Conservation (phyloP, 495 filamentous ascomycete species). For the Xylaria acuta region DNA sequence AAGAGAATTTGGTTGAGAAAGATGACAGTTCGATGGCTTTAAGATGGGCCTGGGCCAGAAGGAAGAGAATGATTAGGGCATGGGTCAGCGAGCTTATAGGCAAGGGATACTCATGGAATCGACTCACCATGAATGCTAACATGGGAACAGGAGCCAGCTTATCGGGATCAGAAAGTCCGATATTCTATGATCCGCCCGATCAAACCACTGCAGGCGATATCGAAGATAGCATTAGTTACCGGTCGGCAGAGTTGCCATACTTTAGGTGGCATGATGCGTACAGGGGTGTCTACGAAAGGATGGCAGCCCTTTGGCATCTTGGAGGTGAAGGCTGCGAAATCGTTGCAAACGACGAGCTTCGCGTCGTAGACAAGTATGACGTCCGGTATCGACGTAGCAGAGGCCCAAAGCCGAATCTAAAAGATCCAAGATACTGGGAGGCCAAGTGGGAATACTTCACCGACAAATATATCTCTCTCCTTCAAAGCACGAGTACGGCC, state of each 20-base stretch:
- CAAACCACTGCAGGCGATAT: neutral
- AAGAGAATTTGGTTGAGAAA: neutral
- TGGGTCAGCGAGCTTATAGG: neutral
- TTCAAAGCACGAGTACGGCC: neutral
- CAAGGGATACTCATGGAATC: neutral
- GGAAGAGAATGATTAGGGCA: neutral
- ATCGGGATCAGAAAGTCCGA: neutral
- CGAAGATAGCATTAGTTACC: neutral
- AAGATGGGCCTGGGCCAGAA: neutral
- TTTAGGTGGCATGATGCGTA: neutral
- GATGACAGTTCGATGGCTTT: neutral
- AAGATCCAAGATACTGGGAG: conserved; percentile 14
- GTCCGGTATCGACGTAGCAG: conserved; percentile 1
- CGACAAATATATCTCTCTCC: neutral
- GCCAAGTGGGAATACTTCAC: conserved; percentile 11
- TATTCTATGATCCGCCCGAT: neutral
- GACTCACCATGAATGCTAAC: neutral
- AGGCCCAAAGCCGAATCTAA: conserved; percentile 5
- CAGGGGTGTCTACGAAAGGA: conserved; percentile 12
- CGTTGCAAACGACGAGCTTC: neutral
- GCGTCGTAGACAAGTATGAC: neutral
- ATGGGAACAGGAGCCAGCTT: neutral
- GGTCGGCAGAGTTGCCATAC: neutral
- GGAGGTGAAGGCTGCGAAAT: conserved; percentile 5
- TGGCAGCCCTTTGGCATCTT: conserved; percentile 5